Base-by-base conservation (phyloP, 805 yeast genomes). In the Candida yuanshanica region DNA sequence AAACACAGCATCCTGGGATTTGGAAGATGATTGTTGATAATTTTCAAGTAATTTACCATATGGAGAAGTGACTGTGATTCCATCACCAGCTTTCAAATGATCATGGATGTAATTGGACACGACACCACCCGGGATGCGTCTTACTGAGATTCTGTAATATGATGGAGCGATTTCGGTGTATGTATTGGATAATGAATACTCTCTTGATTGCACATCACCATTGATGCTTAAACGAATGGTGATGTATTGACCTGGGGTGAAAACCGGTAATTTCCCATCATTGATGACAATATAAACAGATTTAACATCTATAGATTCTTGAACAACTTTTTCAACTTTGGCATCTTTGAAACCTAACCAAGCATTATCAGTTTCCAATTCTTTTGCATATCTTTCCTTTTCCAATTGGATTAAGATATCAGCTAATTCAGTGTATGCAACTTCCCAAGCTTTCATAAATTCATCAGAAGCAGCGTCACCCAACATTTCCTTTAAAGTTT, bases 321-420 rank as follows among this genome's bases (percentile, higher is more conserved):
- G 44, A 7, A 53, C 68, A 33, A 71, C 59, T 16, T 60, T 56
- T 4, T 58, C 50, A 20, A 82, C 72, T 35, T 52, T 62, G 50
- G 81, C 81, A 23, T 65, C 64, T 44, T 74, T 70, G 66, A 76
- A 79, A 2, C 76, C 83, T n/a, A 58, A 47, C 90, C 89, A 82
- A 6, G 69, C 71, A n/a, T 58, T 52, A 24, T 58, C 50, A 11
- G 47, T 38, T 37, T 46, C 54, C 16, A 52, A 42, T 33, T 61
- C 62, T 13, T 53, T 48, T 20, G 57, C 47, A 53, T 81, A 82
- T 49, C 68, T 55, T 5, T 60, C 60, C 38, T 59, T 59, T 59
- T 82, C 90, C 17, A 74, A 70, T 31, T 65, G 58, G 47, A 83
- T 82, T 47, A 82, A 65, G 9, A 77, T 58, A 42, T 77, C 70